These are phyloP conservation scores for Hypoxylon fragiforme DNA, from an alignment of 495 filamentous ascomycete species.

Conservation along the genomic window DNA sequence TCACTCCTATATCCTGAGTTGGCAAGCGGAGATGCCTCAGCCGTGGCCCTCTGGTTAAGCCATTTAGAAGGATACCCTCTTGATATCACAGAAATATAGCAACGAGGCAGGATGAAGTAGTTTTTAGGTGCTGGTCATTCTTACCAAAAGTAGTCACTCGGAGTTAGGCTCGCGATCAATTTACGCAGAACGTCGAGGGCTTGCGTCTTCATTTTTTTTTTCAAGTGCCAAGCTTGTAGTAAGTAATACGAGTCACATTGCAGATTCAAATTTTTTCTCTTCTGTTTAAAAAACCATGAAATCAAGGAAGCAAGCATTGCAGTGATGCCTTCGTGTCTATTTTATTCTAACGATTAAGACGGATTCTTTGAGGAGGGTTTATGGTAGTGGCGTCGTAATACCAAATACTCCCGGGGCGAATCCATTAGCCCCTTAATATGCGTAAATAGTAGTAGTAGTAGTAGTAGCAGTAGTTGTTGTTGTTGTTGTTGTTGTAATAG, in stretches of 20 bases:
- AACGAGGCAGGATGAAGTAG: background rate
- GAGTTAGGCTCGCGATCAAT: constrained; percentile 12
- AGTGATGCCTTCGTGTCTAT: constrained; percentile 36
- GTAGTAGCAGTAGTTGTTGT: no score
- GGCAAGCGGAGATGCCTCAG: constrained; percentile 20
- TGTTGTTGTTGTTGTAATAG: no score
- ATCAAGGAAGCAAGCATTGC: constrained; percentile 25
- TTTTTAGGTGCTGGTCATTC: no score
- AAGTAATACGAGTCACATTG: constrained; percentile 34
- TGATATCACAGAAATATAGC: constrained; percentile 11
- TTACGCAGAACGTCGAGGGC: no score
- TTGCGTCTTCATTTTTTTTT: no score
- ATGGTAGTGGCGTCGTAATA: constrained; percentile 27
- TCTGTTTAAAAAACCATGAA: no score
- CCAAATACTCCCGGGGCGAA: constrained; percentile 27
- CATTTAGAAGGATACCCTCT: constrained; percentile 1
- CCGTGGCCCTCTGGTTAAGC: constrained; percentile 12
- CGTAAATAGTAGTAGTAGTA: constrained; percentile 17
- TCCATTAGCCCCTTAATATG: constrained; percentile 30
- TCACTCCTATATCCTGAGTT: constrained; percentile 27
- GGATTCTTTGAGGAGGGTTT: constrained; percentile 22
- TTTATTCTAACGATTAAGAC: constrained; percentile 32
- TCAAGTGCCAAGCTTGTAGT: constrained; percentile 29
- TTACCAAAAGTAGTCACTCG: constrained; percentile 24
- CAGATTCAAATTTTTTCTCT: no score